Conservation (phyloP, 2,329 filamentous ascomycete species). For the Biscogniauxia marginata region DNA sequence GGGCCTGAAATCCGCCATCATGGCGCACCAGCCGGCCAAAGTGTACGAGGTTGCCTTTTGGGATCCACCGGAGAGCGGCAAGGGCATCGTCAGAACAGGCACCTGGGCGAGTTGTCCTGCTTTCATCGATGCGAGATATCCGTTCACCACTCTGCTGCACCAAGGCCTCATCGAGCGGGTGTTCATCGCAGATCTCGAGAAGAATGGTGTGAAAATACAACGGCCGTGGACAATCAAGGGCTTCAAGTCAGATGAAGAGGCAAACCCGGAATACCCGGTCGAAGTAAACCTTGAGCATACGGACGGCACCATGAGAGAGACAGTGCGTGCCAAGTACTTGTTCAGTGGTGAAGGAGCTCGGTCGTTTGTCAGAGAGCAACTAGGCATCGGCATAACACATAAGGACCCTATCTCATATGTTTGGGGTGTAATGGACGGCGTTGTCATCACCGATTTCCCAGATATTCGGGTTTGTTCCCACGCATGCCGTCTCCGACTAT, state of each 20-base stretch:
- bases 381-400: slow-evolving; percentile 69
- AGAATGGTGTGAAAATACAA: slow-evolving; percentile 60
- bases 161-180: slow-evolving; percentile 71
- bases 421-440: slow-evolving; percentile 75
- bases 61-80: slow-evolving; percentile 57
- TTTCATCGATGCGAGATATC: slow-evolving; percentile 73
- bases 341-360: slow-evolving; percentile 71
- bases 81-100: slow-evolving; percentile 63
- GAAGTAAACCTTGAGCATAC: slow-evolving; percentile 75
- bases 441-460: slow-evolving; percentile 71
- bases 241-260: slow-evolving; percentile 58
- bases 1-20: slow-evolving; percentile 83
- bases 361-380: slow-evolving; percentile 62
- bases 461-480: slow-evolving; percentile 62
- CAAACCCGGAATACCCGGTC: slow-evolving; percentile 69
- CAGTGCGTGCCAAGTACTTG: slow-evolving; percentile 65
- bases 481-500: neutral
- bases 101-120: slow-evolving; percentile 86
- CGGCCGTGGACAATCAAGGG: slow-evolving; percentile 63
- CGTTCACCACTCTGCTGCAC: slow-evolving; percentile 69
- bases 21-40: slow-evolving; percentile 82
- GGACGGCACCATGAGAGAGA: slow-evolving; percentile 70
- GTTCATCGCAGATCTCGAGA: slow-evolving; percentile 64
- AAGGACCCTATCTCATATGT: slow-evolving; percentile 70
- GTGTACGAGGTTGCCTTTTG: slow-evolving; percentile 78